Evolutionary conservation across 2,329 filamentous ascomycete genomes (phyloP), one percentile per base, ranked within the genome.

Genomic region (Paecilomyces dactylethromorphus): DNA sequence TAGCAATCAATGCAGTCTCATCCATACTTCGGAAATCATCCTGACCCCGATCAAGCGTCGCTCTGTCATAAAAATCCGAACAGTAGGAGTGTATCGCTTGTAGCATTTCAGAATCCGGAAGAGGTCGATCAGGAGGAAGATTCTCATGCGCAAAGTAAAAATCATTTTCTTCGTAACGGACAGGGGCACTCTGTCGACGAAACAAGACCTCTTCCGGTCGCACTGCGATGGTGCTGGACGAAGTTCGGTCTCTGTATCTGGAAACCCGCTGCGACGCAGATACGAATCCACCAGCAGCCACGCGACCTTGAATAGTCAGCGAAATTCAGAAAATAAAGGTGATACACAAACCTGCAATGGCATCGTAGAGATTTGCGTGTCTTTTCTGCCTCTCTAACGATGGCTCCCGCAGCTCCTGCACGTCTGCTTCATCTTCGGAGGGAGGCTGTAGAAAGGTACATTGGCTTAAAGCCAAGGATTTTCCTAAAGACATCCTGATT

Each of bases 151-250:
- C 81, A 57, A 81, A 81, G 66, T 86, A 86, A 33, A 79, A 72
- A 64, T 85, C 81, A 59, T 78, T 75, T 66, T 85, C 82, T 59
- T 79, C 74, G 60, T 81, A 82, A 49, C 81, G 76, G 0, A 72
- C 69, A 13, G 81, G 81, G 3, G 82, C 82, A 56, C 77, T 76
- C 55, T 72, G 71, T 53, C 77, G 76, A 54, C 81, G 80, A 66
- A 84, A 84, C 1, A 87, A 76, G 4, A 84, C 78, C 64, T 87
- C 83, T 62, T 87, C 84, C 2, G 85, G 83, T 0, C 79, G 76
- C 3, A 83, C 66, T 3, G 79, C 69, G 11, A 65, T 72, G 64
- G 58, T 66, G 39, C 69, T 68, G 24, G 73, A 71, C 15, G 75
- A 75, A 10, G 68, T 59, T 53, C 68, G 73, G 58, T 72, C 70